Percentiles rank a stretch among this genome's conserved stretches.
These are phyloP conservation scores for Neonectria coccinea DNA, from an alignment of 2,329 filamentous ascomycete genomes.

Conservation along the genomic window DNA sequence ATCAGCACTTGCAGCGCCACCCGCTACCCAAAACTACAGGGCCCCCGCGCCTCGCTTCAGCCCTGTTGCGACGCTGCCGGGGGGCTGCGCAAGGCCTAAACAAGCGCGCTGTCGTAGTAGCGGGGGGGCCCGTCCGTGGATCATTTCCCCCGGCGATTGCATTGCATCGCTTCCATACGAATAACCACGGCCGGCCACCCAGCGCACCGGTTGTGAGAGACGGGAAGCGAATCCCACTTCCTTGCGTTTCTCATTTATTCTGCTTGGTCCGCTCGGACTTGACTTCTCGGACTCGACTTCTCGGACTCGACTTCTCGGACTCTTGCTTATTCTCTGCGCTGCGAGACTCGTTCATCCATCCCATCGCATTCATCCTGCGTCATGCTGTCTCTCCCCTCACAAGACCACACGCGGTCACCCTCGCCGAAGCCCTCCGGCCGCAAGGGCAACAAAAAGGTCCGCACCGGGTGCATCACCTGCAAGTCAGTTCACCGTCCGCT, in stretches of 20 bases:
- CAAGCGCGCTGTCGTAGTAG: neutral
- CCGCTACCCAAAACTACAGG: neutral
- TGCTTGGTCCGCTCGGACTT: slow-evolving; percentile 9
- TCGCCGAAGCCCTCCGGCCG: slow-evolving; percentile 45
- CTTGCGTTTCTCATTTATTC: slow-evolving; percentile 1
- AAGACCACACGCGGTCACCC: slow-evolving; percentile 6
- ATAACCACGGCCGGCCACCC: neutral
- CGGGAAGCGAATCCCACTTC: neutral
- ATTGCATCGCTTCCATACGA: neutral
- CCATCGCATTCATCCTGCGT: neutral
- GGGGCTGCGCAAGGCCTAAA: slow-evolving; percentile 4
- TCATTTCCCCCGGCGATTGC: neutral
- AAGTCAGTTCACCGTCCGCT: slow-evolving; percentile 55
- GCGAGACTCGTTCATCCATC: neutral
- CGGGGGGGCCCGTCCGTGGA: neutral
- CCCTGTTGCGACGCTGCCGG: slow-evolving; percentile 3
- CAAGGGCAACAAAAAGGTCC: slow-evolving; percentile 60
- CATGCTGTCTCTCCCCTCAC: slow-evolving; percentile 19
- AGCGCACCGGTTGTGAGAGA: neutral
- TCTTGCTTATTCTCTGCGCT: neutral
- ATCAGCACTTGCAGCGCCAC: neutral
- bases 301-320: slow-evolving; percentile 7
- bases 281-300: neutral
- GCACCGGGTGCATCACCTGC: slow-evolving; percentile 66
- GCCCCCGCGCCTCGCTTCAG: slow-evolving; percentile 9